Evolutionary conservation across 306 rosid species (phyloP).

Genomic region (Cicer bijugum): DNA sequence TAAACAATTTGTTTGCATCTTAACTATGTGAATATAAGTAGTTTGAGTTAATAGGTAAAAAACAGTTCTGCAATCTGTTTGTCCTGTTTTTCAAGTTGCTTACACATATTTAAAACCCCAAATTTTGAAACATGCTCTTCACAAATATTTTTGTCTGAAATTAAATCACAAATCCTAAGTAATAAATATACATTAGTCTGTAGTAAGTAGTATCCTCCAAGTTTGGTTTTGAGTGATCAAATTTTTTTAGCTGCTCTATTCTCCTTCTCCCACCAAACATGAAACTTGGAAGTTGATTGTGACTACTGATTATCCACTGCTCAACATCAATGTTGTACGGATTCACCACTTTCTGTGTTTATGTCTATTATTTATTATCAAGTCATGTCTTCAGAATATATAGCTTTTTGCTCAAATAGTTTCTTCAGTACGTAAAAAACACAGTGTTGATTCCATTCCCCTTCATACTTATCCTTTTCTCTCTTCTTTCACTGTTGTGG

Average conservation of each 20-base stretch:
- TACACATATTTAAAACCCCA: slow-evolving; percentile 36
- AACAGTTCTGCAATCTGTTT: slow-evolving; percentile 44
- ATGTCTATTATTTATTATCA: slow-evolving; percentile 19
- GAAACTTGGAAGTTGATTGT: slow-evolving; percentile 51
- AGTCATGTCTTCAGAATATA: slow-evolving; percentile 43
- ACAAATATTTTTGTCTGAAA: slow-evolving; percentile 4
- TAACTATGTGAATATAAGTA: slow-evolving; percentile 45
- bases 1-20: slow-evolving; percentile 14
- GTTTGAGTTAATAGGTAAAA: slow-evolving; percentile 45
- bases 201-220: slow-evolving; percentile 18
- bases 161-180: background rate
- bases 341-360: slow-evolving; percentile 52
- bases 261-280: background rate
- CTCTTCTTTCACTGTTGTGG: slow-evolving; percentile 33
- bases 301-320: slow-evolving; percentile 49
- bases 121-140: background rate
- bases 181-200: slow-evolving; percentile 18
- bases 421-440: slow-evolving; percentile 39
- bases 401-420: slow-evolving; percentile 50
- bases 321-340: slow-evolving; percentile 43
- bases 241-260: background rate
- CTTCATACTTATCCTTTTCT: slow-evolving; percentile 36
- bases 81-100: slow-evolving; percentile 36
- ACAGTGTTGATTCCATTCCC: slow-evolving; percentile 20
- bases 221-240: slow-evolving; percentile 41